These are phyloP conservation scores for Metschnikowia sp. DNA, from an alignment of 805 yeast species.

Conservation along the genomic window DNA sequence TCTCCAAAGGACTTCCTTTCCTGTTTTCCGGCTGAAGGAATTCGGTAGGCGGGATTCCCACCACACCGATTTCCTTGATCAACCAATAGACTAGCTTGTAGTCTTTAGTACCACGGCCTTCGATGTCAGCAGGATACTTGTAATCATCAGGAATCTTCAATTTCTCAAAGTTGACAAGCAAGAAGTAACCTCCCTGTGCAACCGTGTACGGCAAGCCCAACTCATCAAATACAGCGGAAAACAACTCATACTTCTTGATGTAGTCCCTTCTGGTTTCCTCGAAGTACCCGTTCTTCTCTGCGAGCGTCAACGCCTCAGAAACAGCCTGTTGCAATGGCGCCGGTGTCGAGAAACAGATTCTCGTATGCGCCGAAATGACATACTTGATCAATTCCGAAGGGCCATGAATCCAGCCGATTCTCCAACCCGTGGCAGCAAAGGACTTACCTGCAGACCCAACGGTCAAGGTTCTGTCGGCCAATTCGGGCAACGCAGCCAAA, in stretches of 20 bases:
- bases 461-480: constrained; percentile 74
- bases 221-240: constrained; percentile 78
- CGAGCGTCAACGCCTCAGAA: constrained; percentile 67
- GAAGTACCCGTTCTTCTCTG: constrained; percentile 64
- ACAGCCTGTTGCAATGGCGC: constrained; percentile 92
- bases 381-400: constrained; percentile 76
- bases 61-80: constrained; percentile 88
- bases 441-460: constrained; percentile 98
- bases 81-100: constrained; percentile 91
- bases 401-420: constrained; percentile 95
- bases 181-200: constrained; percentile 92
- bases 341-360: constrained; percentile 89
- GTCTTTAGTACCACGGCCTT: constrained; percentile 67
- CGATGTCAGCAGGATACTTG: constrained; percentile 66
- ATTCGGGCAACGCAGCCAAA: constrained; percentile 61
- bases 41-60: constrained; percentile 97
- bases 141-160: constrained; percentile 75
- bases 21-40: constrained; percentile 67
- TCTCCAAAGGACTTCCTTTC: constrained; percentile 68
- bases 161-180: constrained; percentile 82
- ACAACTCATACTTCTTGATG: constrained; percentile 65
- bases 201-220: constrained; percentile 83
- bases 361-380: constrained; percentile 85
- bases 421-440: constrained; percentile 99
- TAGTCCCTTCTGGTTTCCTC: constrained; percentile 66